Evolutionary conservation across 805 yeast genomes (phyloP).

Genomic region (Jamesozyma rosinii): DNA sequence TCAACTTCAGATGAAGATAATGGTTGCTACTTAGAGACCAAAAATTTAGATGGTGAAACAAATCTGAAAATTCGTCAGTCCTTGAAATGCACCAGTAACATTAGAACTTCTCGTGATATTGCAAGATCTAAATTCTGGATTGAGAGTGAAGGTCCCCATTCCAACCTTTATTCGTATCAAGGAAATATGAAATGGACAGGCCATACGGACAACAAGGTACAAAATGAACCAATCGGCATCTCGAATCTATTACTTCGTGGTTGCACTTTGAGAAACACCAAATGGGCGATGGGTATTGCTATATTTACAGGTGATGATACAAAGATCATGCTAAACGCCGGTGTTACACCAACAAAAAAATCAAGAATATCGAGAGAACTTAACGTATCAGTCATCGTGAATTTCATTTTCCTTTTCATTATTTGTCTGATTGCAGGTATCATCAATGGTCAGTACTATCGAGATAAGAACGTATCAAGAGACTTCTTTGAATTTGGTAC

Average conservation of each 20-base stretch:
- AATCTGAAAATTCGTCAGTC: conserved; percentile 71
- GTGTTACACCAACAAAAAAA: conserved; percentile 71
- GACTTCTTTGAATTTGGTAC: conserved; percentile 61
- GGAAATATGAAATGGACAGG: conserved; percentile 55
- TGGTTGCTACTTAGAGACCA: conserved; percentile 69
- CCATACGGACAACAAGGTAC: conserved; percentile 9
- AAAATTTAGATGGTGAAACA: conserved; percentile 75
- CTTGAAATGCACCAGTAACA: conserved; percentile 47
- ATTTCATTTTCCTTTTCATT: conserved; percentile 53
- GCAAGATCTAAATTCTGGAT: conserved; percentile 50
- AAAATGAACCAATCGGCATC: conserved; percentile 57
- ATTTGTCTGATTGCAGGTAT: conserved; percentile 64
- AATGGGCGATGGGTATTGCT: conserved; percentile 75
- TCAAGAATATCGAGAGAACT: conserved; percentile 67
- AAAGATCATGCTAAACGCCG: conserved; percentile 73
- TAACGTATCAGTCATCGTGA: conserved; percentile 58
- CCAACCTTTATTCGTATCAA: conserved; percentile 66
- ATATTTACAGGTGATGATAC: conserved; percentile 73
- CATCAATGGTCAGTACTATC: conserved; percentile 61
- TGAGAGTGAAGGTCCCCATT: conserved; percentile 80
- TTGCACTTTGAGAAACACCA: conserved; percentile 68
- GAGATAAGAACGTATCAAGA: conserved; percentile 40
- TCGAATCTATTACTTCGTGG: conserved; percentile 69
- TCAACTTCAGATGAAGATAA: conserved; percentile 63
- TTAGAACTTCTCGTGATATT: conserved; percentile 42